phyloP scores from a whole-genome alignment of 2,329 filamentous ascomycete species.

The Botrytis byssoidea region DNA sequence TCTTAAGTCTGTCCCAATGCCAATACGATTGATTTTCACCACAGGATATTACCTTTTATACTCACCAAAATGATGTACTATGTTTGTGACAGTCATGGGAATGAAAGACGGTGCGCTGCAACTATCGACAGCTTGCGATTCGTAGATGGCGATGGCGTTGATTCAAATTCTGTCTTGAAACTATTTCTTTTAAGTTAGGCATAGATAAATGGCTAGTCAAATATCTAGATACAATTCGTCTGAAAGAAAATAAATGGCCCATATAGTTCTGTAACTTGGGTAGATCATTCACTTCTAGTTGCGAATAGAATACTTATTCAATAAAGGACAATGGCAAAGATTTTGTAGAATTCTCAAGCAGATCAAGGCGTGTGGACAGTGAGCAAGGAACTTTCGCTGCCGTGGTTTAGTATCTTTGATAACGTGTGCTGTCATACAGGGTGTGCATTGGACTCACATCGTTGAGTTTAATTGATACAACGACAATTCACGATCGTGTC shows the following conservation, averaged over 20 bases:
- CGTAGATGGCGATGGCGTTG: background rate
- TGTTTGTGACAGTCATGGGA: background rate
- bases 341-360: background rate
- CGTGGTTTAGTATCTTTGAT: background rate
- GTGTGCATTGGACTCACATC: background rate
- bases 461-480: background rate
- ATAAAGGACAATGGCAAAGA: background rate
- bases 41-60: background rate
- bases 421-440: background rate
- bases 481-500: no score
- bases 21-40: background rate
- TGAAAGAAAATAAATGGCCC: background rate
- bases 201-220: background rate
- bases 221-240: background rate
- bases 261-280: background rate
- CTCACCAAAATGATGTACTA: background rate
- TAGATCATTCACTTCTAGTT: background rate
- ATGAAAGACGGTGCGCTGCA: background rate
- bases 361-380: no score
- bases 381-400: no score
- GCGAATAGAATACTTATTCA: background rate
- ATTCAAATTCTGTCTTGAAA: background rate
- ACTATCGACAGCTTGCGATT: background rate
- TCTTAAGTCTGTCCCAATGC: no score
- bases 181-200: background rate